Percentiles rank a stretch among this genome's conserved stretches.
Evolutionary conservation across 1,139 yeast species (phyloP).

Genomic region (Sugiyamaella novakii): DNA sequence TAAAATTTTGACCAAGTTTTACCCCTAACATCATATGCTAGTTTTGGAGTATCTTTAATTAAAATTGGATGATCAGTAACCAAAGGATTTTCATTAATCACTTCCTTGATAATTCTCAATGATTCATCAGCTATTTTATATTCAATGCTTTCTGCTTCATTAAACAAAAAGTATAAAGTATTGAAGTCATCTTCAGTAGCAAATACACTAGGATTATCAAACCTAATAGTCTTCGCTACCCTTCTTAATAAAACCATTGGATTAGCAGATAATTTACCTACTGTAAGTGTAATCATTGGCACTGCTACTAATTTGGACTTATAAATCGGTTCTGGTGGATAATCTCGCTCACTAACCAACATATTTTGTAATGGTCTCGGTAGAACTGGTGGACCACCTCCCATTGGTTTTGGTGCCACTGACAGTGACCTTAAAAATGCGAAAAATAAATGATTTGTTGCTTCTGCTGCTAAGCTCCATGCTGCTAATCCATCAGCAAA

Average conservation of each 20-base stretch:
- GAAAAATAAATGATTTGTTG: constrained; percentile 75
- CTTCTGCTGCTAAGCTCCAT: constrained; percentile 76
- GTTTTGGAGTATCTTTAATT: constrained; percentile 35
- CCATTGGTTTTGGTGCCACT: constrained; percentile 22
- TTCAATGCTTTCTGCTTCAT: constrained; percentile 61
- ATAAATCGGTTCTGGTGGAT: constrained; percentile 38
- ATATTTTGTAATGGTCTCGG: constrained; percentile 42
- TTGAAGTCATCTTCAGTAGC: constrained; percentile 79
- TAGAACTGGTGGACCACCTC: constrained; percentile 11
- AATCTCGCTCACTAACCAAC: constrained; percentile 43
- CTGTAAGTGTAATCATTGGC: constrained; percentile 68
- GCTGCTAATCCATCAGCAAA: constrained; percentile 73
- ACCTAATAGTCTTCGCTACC: constrained; percentile 64
- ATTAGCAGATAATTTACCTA: constrained; percentile 60
- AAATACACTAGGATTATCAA: constrained; percentile 69
- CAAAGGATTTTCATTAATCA: constrained; percentile 40
- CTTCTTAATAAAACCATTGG: constrained; percentile 62
- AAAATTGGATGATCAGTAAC: constrained; percentile 35
- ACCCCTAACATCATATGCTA: constrained; percentile 49
- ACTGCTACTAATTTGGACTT: constrained; percentile 54
- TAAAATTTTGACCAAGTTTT: constrained; percentile 42
- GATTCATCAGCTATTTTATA: constrained; percentile 74
- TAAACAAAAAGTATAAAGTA: constrained; percentile 69
- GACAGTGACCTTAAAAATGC: constrained; percentile 77
- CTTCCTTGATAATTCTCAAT: constrained; percentile 61